Conservation (phyloP, 768 basidiomycete genomes). For the Rhodotorula diobovata region DNA sequence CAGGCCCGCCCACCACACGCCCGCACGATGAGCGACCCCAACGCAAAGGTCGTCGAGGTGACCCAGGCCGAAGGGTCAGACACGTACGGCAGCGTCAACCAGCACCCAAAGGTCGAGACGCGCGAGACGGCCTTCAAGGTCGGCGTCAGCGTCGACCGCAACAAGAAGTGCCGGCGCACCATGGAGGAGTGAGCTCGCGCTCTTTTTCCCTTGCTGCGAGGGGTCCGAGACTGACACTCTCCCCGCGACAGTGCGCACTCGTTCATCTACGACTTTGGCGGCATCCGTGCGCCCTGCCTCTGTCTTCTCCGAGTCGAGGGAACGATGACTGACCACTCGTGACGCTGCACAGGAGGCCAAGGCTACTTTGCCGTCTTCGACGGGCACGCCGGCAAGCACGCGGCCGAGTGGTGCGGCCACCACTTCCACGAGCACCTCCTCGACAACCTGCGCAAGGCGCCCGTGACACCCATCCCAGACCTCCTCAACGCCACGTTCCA, state of each 20-base stretch:
- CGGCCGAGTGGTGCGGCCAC: slow-evolving; percentile 96
- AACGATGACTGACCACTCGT: background rate
- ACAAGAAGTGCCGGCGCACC: slow-evolving; percentile 76
- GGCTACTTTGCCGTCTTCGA: slow-evolving; percentile 99
- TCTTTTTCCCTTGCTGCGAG: no score
- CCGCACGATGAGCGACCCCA: background rate
- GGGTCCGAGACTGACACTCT: background rate
- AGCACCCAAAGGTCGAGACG: slow-evolving; percentile 17
- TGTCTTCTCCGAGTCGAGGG: no score
- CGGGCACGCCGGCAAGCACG: slow-evolving; percentile 96
- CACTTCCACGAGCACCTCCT: slow-evolving; percentile 71
- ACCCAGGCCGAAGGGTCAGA: slow-evolving; percentile 16
- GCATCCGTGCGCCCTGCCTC: slow-evolving; percentile 50
- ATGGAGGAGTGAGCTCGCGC: slow-evolving; percentile 81
- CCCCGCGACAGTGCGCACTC: slow-evolving; percentile 56
- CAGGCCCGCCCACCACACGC: background rate
- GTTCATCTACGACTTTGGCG: slow-evolving; percentile 89
- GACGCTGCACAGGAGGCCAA: slow-evolving; percentile 58
- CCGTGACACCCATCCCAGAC: slow-evolving; percentile 67
- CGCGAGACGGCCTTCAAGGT: slow-evolving; percentile 59
- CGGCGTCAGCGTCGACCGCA: slow-evolving; percentile 69
- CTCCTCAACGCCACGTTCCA: slow-evolving; percentile 91
- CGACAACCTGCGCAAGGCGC: slow-evolving; percentile 54
- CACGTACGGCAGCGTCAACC: slow-evolving; percentile 33
- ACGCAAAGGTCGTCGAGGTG: slow-evolving; percentile 9